phyloP scores from a whole-genome alignment of 371 early-diverging fungal species.

The Conidiobolus coronatus region DNA sequence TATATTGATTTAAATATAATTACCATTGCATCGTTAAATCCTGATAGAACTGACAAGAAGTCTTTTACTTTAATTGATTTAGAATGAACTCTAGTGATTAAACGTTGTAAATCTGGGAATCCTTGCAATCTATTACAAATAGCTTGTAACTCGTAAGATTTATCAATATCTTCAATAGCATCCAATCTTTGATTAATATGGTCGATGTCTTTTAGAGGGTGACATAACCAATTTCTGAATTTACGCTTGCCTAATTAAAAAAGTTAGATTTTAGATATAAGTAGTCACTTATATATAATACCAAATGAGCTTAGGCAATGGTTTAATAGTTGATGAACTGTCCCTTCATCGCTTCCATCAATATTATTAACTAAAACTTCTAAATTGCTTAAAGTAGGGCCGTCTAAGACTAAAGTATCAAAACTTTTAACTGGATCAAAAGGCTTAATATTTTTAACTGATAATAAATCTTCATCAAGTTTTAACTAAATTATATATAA shows the following conservation, averaged over 20 bases:
- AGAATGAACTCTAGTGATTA: conserved; percentile 74
- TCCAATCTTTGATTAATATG: conserved; percentile 75
- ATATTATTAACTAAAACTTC: conserved; percentile 76
- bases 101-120: conserved; percentile 84
- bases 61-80: conserved; percentile 56
- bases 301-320: conserved; percentile 78
- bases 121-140: conserved; percentile 13
- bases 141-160: conserved; percentile 22
- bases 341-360: conserved; percentile 55
- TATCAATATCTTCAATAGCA: conserved; percentile 61
- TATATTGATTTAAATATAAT: conserved; percentile 1
- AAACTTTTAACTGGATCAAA: conserved; percentile 55
- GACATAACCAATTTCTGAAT: conserved; percentile 78
- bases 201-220: conserved; percentile 49
- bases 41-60: conserved; percentile 32
- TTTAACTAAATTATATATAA: conserved; percentile 24
- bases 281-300: background rate
- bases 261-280: conserved; percentile 2
- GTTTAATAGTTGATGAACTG: conserved; percentile 68
- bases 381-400: conserved; percentile 79
- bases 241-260: conserved; percentile 40
- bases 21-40: conserved; percentile 30
- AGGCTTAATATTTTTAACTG: conserved; percentile 46
- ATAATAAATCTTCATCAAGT: conserved; percentile 61
- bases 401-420: conserved; percentile 68